Evolutionary conservation across 1,139 yeast genomes (phyloP).

Genomic region (Lodderomyces oxycetoniae): DNA sequence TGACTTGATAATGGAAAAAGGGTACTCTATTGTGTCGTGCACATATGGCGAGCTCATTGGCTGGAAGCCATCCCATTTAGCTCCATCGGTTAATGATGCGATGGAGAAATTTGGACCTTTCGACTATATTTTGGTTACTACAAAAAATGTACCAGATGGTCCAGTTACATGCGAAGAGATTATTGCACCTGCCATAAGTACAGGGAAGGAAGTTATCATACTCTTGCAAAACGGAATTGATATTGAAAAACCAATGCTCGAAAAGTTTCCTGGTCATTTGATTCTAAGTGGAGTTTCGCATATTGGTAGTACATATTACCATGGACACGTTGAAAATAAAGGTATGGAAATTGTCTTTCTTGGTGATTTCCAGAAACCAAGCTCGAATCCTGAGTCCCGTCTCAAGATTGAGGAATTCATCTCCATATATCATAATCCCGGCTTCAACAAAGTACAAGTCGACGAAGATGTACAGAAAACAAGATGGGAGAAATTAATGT

Average conservation of each 20-base stretch:
- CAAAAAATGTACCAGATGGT: slow-evolving; percentile 72
- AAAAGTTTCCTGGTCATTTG: slow-evolving; percentile 52
- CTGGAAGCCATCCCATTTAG: slow-evolving; percentile 53
- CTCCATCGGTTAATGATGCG: slow-evolving; percentile 44
- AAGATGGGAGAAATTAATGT: slow-evolving; percentile 71
- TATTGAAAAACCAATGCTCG: slow-evolving; percentile 58
- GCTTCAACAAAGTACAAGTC: slow-evolving; percentile 34
- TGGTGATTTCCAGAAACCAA: slow-evolving; percentile 46
- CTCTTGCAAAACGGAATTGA: slow-evolving; percentile 73
- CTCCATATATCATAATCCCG: slow-evolving; percentile 43
- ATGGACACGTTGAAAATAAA: slow-evolving; percentile 48
- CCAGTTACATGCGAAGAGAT: slow-evolving; percentile 52
- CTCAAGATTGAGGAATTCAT: slow-evolving; percentile 41
- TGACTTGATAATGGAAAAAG: slow-evolving; percentile 44
- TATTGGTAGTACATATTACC: slow-evolving; percentile 59
- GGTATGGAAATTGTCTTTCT: slow-evolving; percentile 50
- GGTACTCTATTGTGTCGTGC: slow-evolving; percentile 56
- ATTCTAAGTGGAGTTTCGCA: slow-evolving; percentile 66
- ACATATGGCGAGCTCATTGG: slow-evolving; percentile 52
- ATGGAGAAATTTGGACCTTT: slow-evolving; percentile 41
- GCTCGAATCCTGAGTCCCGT: slow-evolving; percentile 9
- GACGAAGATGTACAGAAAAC: slow-evolving; percentile 49
- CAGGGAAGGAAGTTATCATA: slow-evolving; percentile 49
- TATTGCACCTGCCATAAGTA: slow-evolving; percentile 50
- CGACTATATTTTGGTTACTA: slow-evolving; percentile 64